Evolutionary conservation across 169 alveolate species (phyloP).

Genomic region (Ichthyophthirius multifiliis): DNA sequence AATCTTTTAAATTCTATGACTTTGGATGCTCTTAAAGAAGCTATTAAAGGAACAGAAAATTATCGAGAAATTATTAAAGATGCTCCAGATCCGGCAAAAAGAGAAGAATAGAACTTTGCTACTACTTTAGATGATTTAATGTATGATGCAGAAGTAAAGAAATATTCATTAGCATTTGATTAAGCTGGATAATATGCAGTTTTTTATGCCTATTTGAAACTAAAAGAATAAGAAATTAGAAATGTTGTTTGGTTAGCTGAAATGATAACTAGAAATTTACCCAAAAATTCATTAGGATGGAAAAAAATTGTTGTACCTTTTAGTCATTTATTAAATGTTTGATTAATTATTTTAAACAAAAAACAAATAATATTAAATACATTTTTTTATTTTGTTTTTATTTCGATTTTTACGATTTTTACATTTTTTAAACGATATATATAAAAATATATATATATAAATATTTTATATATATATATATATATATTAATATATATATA

Average conservation of each 20-base stretch:
- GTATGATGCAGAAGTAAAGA: slow-evolving; percentile 92
- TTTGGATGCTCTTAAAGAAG: slow-evolving; percentile 71
- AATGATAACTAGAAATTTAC: slow-evolving; percentile 84
- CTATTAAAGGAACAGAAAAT: slow-evolving; percentile 61
- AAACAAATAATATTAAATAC: too few species aligned
- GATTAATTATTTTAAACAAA: too few species aligned
- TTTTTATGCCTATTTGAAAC: slow-evolving; percentile 97
- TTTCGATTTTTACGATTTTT: too few species aligned
- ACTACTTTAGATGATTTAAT: slow-evolving; percentile 93
- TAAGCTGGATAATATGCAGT: slow-evolving; percentile 81
- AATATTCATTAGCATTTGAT: slow-evolving; percentile 95
- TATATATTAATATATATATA: too few species aligned
- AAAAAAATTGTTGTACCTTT: slow-evolving; percentile 78
- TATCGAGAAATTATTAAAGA: slow-evolving; percentile 54
- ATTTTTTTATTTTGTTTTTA: too few species aligned
- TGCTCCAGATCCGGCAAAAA: slow-evolving; percentile 68
- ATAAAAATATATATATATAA: too few species aligned
- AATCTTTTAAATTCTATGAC: slow-evolving; percentile 56
- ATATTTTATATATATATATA: too few species aligned
- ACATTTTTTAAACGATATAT: too few species aligned
- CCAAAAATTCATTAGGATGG: slow-evolving; percentile 74
- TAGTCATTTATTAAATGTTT: slow-evolving; percentile 29
- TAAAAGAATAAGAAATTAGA: slow-evolving; percentile 97
- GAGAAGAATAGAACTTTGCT: slow-evolving; percentile 53
- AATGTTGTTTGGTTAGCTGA: slow-evolving; percentile 97